A percentile compares a stretch with the other conserved stretches of the same genome.
These are phyloP conservation scores for Syzygium syzygioides DNA, from an alignment of 441 rosid genomes.

Conservation along the genomic window DNA sequence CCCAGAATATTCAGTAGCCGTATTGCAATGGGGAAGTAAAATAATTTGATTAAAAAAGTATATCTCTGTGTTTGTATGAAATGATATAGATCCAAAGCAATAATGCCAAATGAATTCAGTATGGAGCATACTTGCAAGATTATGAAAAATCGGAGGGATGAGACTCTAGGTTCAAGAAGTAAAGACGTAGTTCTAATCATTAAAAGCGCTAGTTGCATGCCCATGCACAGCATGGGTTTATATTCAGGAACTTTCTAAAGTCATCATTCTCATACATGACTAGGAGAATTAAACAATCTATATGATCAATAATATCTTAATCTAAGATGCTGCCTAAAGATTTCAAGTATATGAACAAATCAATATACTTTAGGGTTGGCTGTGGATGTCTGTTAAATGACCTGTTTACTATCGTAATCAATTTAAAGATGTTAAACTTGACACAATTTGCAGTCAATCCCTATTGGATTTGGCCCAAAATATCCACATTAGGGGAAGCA, in stretches of 20 bases:
- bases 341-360: not conserved
- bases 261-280: not conserved
- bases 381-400: not conserved
- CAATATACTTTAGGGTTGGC: not conserved
- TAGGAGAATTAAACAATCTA: not conserved
- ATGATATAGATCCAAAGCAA: not conserved
- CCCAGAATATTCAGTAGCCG: not conserved
- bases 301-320: not conserved
- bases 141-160: not conserved
- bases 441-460: not conserved
- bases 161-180: not conserved
- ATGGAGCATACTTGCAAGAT: not conserved
- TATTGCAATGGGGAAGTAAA: not conserved
- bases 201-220: not conserved
- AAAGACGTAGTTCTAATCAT: not conserved
- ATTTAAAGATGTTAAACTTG: not conserved
- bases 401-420: not conserved
- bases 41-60: not conserved
- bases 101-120: not conserved
- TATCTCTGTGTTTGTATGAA: not conserved
- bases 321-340: not conserved
- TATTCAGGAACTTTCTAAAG: not conserved
- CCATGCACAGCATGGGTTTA: not conserved
- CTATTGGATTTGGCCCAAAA: not conserved
- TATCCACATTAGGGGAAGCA: not conserved